Evolutionary conservation across 2,329 filamentous ascomycete species (phyloP).

Genomic region (Cercospora sp.): DNA sequence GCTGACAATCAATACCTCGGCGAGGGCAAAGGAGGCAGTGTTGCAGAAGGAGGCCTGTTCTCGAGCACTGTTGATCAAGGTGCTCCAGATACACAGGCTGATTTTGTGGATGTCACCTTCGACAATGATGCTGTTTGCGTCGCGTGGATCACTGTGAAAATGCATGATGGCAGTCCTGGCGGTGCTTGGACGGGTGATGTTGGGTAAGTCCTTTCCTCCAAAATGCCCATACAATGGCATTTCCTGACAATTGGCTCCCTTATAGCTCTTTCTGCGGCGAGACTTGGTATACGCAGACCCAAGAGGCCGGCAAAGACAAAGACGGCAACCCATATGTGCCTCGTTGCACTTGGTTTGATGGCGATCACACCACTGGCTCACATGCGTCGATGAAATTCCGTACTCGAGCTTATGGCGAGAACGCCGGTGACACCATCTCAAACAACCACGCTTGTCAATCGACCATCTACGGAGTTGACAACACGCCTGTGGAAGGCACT

Average conservation of each 20-base stretch:
- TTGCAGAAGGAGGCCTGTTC: background rate
- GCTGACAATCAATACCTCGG: background rate
- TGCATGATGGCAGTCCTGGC: background rate
- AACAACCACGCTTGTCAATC: background rate
- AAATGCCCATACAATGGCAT: background rate
- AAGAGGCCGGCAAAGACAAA: background rate
- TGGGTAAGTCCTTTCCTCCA: background rate
- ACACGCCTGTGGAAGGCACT: background rate
- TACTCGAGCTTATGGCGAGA: background rate
- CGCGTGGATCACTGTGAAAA: background rate
- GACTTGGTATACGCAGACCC: background rate
- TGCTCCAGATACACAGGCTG: background rate
- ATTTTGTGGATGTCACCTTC: background rate
- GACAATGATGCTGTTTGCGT: background rate
- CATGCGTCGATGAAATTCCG: background rate
- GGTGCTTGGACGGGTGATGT: background rate
- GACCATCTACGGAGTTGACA: background rate
- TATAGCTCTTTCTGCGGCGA: background rate
- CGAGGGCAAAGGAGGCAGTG: background rate
- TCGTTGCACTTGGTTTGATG: background rate
- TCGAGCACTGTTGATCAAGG: background rate
- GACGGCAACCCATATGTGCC: background rate
- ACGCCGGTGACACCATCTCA: background rate
- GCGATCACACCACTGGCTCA: background rate
- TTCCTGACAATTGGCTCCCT: background rate